phyloP scores from a whole-genome alignment of 129 eudicot genomes.

The Flaveria robusta region DNA sequence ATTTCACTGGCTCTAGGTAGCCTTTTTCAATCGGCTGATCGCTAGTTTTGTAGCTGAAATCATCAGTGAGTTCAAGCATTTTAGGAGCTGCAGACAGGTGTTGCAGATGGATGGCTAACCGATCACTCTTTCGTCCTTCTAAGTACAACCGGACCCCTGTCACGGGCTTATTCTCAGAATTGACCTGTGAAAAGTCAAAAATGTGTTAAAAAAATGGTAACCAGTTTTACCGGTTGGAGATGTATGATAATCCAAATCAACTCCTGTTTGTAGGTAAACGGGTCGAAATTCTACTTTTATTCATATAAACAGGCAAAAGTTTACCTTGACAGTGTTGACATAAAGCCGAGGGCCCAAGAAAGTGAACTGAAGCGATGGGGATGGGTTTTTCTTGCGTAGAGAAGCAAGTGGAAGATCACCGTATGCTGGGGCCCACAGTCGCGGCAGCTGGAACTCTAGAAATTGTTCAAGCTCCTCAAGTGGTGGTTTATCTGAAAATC shows the following conservation, averaged over 20 bases:
- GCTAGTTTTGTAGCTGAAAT: constrained; percentile 50
- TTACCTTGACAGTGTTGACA: constrained; percentile 85
- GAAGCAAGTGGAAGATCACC: constrained; percentile 88
- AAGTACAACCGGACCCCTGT: constrained; percentile 88
- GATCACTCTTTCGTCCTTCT: constrained; percentile 90
- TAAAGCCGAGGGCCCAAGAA: constrained; percentile 87
- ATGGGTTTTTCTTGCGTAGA: constrained; percentile 66
- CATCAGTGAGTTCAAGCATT: constrained; percentile 60
- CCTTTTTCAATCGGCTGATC: constrained; percentile 60
- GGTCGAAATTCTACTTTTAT: constrained; percentile 11
- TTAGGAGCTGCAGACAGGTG: constrained; percentile 82
- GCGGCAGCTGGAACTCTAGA: constrained; percentile 90
- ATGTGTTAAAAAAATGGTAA: neutral
- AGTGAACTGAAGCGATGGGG: constrained; percentile 83
- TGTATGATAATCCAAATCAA: constrained; percentile 1
- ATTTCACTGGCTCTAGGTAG: constrained; percentile 77
- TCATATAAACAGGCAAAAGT: constrained; percentile 10
- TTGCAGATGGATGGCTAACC: constrained; percentile 88
- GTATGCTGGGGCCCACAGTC: constrained; percentile 96
- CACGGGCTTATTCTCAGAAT: constrained; percentile 78
- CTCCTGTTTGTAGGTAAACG: neutral
- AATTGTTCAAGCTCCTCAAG: constrained; percentile 88
- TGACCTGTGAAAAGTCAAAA: constrained; percentile 56
- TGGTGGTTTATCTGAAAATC: constrained; percentile 80
- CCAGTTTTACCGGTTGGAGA: neutral